phyloP scores from a whole-genome alignment of 768 basidiomycete species.

The Dioszegia hungarica region DNA sequence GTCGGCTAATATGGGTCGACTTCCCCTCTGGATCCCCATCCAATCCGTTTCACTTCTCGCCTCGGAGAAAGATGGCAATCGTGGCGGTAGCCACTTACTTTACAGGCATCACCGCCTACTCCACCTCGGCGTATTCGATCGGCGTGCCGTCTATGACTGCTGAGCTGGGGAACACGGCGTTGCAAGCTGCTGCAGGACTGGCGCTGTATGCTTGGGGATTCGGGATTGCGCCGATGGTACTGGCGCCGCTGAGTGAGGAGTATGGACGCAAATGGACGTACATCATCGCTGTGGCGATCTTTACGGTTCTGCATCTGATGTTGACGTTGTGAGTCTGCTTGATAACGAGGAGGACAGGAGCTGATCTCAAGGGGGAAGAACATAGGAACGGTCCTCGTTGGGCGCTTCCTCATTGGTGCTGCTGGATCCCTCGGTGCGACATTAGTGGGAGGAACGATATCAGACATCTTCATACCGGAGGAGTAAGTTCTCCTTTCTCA shows the following conservation, averaged over 20 bases:
- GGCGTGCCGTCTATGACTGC: conserved; percentile 27
- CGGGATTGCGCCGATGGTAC: conserved; percentile 41
- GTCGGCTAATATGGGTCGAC: conserved; percentile 38
- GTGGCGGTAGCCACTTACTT: conserved; percentile 35
- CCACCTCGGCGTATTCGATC: conserved; percentile 33
- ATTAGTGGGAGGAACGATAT: conserved; percentile 50
- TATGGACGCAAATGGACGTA: conserved; percentile 45
- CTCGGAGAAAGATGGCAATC: conserved; percentile 29
- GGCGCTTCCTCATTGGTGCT: conserved; percentile 45
- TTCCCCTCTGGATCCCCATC: conserved; percentile 33
- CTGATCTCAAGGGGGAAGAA: conserved; percentile 42
- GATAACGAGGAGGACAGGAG: background rate
- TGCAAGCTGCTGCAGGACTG: conserved; percentile 34
- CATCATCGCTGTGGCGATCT: conserved; percentile 29
- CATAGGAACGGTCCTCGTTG: conserved; percentile 46
- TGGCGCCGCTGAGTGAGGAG: conserved; percentile 43
- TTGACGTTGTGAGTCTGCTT: conserved; percentile 13
- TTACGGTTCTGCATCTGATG: conserved; percentile 16
- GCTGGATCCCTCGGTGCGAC: conserved; percentile 49
- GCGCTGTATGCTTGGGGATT: conserved; percentile 41
- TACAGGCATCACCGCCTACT: conserved; percentile 27
- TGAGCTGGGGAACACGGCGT: conserved; percentile 27
- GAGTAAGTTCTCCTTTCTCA: conserved; percentile 28
- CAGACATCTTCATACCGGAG: conserved; percentile 46
- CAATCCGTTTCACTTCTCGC: conserved; percentile 36